Evolutionary conservation across 1,284 basidiomycete species (phyloP).

Genomic region (Inonotus obliquus): DNA sequence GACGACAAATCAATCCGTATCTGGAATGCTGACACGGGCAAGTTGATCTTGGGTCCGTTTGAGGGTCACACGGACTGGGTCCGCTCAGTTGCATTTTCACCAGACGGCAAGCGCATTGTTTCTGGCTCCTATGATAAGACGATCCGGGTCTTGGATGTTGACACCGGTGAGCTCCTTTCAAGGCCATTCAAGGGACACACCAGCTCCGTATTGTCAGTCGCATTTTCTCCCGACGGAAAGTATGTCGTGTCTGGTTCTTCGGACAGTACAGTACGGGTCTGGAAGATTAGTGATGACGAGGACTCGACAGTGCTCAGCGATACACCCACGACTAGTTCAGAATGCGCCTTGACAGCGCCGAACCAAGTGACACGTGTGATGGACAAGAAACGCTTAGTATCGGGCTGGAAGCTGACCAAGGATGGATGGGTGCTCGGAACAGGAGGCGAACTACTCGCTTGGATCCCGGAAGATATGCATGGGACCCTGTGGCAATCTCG

Average conservation of each 20-base stretch:
- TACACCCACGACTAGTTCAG: no score
- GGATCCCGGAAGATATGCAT: constrained; percentile 1
- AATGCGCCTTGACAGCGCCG: no score
- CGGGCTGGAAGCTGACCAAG: not conserved
- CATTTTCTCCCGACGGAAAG: not conserved
- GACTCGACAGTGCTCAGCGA: no score
- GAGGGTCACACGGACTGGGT: not conserved
- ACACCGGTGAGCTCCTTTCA: not conserved
- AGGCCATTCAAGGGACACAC: not conserved
- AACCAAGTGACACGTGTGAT: no score
- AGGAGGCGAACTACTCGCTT: not conserved
- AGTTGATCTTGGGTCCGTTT: not conserved
- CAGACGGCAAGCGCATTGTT: not conserved
- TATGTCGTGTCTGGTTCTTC: not conserved
- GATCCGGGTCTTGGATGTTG: not conserved
- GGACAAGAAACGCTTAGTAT: not conserved
- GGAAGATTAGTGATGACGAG: not conserved
- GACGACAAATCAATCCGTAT: not conserved
- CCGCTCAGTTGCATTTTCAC: not conserved
- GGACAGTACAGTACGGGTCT: not conserved
- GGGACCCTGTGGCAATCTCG: not conserved
- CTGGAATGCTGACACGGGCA: not conserved
- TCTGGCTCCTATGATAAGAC: not conserved
- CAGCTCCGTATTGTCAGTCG: not conserved
- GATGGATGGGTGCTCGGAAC: not conserved